A percentile compares a stretch with the other conserved stretches of the same genome.
phyloP scores from a whole-genome alignment of 345 rosid species.

The Eucalyptus viminalis region DNA sequence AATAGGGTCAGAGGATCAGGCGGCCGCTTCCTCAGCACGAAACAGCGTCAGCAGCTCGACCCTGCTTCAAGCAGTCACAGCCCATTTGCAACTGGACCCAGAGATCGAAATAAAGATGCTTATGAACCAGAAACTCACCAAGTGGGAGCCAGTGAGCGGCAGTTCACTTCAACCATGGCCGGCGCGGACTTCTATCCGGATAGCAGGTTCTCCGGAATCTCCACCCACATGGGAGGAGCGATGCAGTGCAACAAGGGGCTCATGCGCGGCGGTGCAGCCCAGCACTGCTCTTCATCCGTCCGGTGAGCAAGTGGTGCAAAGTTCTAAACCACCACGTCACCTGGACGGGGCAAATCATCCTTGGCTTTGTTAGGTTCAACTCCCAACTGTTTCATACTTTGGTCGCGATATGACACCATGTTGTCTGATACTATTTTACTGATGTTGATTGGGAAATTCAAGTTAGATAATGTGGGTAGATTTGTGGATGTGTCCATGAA shows the following conservation, averaged over 20 bases:
- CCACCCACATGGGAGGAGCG: not conserved
- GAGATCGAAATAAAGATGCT: not conserved
- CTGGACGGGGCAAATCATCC: constrained; percentile 46
- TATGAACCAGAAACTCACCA: not conserved
- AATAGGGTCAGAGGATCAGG: constrained; percentile 40
- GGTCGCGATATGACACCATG: not conserved
- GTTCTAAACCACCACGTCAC: not conserved
- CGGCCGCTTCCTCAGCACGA: constrained; percentile 35
- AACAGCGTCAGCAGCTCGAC: constrained; percentile 4
- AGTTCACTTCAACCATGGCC: not conserved
- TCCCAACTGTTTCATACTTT: not conserved
- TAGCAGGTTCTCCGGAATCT: not conserved
- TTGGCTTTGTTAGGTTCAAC: constrained; percentile 27
- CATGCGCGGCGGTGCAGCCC: not conserved
- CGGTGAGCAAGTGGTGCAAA: constrained; percentile 3
- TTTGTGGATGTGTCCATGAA: not conserved
- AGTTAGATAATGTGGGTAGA: not conserved
- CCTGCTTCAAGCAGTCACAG: not conserved
- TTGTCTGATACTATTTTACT: not conserved
- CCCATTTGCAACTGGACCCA: not conserved
- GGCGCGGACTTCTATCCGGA: not conserved
- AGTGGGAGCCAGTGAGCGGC: not conserved
- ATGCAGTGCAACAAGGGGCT: constrained; percentile 1
- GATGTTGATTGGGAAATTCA: not conserved
- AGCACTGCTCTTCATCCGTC: constrained; percentile 14